These are phyloP conservation scores for Fusarium sp. DNA, from an alignment of 2,329 filamentous ascomycete genomes.

Conservation along the genomic window DNA sequence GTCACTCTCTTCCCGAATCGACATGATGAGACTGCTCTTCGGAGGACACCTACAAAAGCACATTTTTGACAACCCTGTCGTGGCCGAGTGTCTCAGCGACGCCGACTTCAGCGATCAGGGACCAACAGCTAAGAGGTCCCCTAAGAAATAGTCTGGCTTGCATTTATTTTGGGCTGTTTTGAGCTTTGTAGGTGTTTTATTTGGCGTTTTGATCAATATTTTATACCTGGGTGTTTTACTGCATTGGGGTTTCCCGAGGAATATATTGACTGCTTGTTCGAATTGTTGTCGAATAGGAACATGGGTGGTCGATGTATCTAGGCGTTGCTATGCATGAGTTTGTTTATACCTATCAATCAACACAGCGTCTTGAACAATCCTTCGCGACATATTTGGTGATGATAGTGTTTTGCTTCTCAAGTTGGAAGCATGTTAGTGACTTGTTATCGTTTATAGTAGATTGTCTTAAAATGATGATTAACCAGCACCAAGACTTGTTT, in stretches of 20 bases:
- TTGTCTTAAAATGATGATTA: neutral
- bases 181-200: conserved; percentile 8
- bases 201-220: conserved; percentile 30
- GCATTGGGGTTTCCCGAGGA: neutral
- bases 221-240: conserved; percentile 18
- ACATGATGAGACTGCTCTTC: conserved; percentile 63
- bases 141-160: conserved; percentile 20
- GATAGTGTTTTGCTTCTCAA: neutral
- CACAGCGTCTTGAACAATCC: conserved; percentile 1
- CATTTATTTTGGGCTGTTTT: neutral
- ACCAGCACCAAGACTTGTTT: neutral
- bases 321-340: neutral
- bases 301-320: neutral
- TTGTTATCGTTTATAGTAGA: neutral
- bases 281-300: conserved; percentile 8
- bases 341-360: neutral
- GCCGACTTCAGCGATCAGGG: conserved; percentile 51
- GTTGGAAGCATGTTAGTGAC: neutral
- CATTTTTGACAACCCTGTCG: conserved; percentile 56
- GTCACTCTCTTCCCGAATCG: conserved; percentile 64
- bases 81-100: conserved; percentile 56
- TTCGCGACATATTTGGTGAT: neutral
- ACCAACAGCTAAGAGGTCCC: conserved; percentile 21
- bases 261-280: neutral
- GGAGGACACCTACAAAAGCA: conserved; percentile 60